Evolutionary conservation across 768 basidiomycete genomes (phyloP), one percentile per base, ranked within the genome.

Genomic region (Leccinum uliginosum): DNA sequence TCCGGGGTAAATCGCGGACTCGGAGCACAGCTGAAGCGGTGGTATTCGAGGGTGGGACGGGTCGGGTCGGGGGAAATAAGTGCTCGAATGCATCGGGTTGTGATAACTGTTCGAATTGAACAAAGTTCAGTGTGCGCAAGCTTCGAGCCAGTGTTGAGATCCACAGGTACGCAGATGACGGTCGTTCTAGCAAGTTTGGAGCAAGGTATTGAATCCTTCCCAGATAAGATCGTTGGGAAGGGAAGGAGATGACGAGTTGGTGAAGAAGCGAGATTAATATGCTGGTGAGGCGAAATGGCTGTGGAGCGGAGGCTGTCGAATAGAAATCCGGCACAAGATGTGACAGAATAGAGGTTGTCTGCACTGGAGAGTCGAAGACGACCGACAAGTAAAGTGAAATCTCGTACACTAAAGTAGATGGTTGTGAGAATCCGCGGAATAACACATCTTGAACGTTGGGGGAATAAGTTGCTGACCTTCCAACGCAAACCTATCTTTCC

Each of bases 301-400:
- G 57, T 50, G 40, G 58, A 38, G 43, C 24, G 4, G 49, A 48
- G 11, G n/a, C 35, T 44, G 64, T 57, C 19, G 65, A 67, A 65
- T 83, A 80, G 52, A 83, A 61, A 43, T 75, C 63, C 4, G 81
- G 80, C 26, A 89, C 67, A 24, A 91, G 77, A 60, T 81, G 80
- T 2, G 83, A 78, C 32, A 87, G 75, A 57, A 87, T 79, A 17
- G 86, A 80, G 7, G 79, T 78, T 4, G 83, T 81, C 70, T 91
- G 87, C 38, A 76, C 75, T 0, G 82, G 76, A 1, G 81, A 81
- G 49, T 79, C 75, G 73, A 89, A 91, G 29, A 88, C 60, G 26
- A 82, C 73, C 24, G 87, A 79, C 29, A 89, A 76, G 67, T 78
- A 81, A 21, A 90, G 74, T 0, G 89, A 91, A 4, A 81, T 87